Evolutionary conservation across 192 early-diverging fungal species (phyloP), one percentile per base, ranked within the genome.

Genomic region (Dissophora ornata): DNA sequence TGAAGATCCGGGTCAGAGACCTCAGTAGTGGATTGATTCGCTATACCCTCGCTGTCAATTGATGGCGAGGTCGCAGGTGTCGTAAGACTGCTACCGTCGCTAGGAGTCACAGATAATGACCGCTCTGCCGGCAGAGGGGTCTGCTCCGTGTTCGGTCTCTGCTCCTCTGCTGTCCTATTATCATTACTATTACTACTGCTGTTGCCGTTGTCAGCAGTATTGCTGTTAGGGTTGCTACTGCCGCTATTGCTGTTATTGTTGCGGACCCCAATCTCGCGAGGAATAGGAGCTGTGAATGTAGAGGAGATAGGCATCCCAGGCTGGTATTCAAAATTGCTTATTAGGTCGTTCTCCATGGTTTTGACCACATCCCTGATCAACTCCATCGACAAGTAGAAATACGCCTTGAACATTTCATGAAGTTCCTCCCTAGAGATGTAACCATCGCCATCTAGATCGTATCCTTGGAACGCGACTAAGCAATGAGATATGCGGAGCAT

Each of bases 361-460:
- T 92, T 94, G 8, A 97, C 94, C 60, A 95, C 91, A 67, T 93
- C 95, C 10, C 91, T 83, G 4, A 98, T 93, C 24, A 97, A 84
- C 57, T 95, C 93, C 88, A 94, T 95, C 3, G 91, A 94, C 0
- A 96, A 82, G 66, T 94, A 89, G 49, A 96, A 92, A 62, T 97
- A 98, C 8, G 97, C 91, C 71, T 96, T 96, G 77, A 97, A 93
- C 86, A 98, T 95, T 22, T 81, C 79, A 41, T 92, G 89, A 11
- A 99, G 80, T 56, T 98, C 96, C 16, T 93, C 88, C 24, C 90
- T 83, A 12, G 93, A 91, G 38, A 97, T 92, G 25, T 79, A 83
- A 1, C 94, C 94, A 79, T 97, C 95, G 33, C 85, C 87, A 70
- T 97, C 90, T 9, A 97, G 58, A 70, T 98, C 97, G 68, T 97